Base-by-base conservation (phyloP, 306 rosid species). In the Cicer arietinum region DNA sequence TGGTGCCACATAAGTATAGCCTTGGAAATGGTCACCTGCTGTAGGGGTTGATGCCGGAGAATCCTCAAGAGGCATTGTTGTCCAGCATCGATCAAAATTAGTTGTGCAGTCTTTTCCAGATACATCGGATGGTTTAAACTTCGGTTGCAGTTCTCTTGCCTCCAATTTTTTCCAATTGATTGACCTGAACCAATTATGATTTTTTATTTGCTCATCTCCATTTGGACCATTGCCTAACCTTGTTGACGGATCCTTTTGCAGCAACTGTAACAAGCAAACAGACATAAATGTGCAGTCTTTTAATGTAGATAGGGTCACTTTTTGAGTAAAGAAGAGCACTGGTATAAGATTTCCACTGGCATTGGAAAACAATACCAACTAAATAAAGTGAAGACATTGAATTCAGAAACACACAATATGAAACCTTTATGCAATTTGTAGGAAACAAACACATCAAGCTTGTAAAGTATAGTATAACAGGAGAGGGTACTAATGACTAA, bases 21-120 rank as follows among this genome's bases (percentile, higher is more conserved):
- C 99, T 51, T 84, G 96, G 84, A 94, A 94, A 85, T 90, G 95
- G 79, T 84, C 96, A 64, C 91, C 91, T 6, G 87, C 78, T 6
- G 90, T 94, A 40, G 97, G 99, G 0, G 99, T 92, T 16, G 96
- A 43, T 69, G 99, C 97, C 9, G 99, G 99, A 8, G 97, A 94
- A 82, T 94, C 99, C 45, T 86, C 85, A 6, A 84, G 71, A 58
- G 97, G 92, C 99, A 94, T 87, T 30, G 91, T 73, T 8, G 97
- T 94, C 99, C 99, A 90, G 82, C 99, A 94, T 58, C 85, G 70
- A 74, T 94, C 97, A 60, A 94, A 94, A 78, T 94, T 94, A 60
- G 93, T 90, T 0, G 91, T 94, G 77, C 99, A 90, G 13, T 90
- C 96, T 84, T 85, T 85, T 25, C 96, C 99, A 54, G 61, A 71